Conservation (phyloP, 805 yeast species). For the Osmozyma mogii region DNA sequence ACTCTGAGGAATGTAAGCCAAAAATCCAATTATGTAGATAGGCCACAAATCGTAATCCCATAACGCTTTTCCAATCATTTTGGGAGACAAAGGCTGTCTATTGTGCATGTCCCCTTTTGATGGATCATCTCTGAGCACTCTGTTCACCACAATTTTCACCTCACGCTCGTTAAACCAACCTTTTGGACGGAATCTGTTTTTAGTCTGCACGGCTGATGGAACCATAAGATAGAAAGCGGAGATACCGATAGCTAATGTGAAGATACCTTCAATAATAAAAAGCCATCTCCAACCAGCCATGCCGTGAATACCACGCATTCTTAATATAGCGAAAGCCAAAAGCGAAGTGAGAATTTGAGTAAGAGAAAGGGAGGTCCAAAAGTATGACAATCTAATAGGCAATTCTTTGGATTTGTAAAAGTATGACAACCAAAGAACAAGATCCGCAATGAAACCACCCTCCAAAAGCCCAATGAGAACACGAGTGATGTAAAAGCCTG, state of each 20-base stretch:
- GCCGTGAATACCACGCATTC: conserved; percentile 37
- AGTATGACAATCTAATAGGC: conserved; percentile 48
- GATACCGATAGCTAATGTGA: conserved; percentile 49
- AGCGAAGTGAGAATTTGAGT: conserved; percentile 41
- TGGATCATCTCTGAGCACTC: conserved; percentile 58
- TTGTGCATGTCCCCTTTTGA: conserved; percentile 56
- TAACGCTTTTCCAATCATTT: conserved; percentile 32
- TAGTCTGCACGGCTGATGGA: conserved; percentile 47
- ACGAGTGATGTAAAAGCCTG: conserved; percentile 42
- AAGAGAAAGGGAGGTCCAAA: conserved; percentile 49
- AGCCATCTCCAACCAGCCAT: conserved; percentile 58
- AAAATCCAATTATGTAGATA: conserved; percentile 39
- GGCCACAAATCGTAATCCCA: conserved; percentile 52
- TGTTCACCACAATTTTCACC: conserved; percentile 49
- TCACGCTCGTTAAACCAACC: conserved; percentile 47
- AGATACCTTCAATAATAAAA: conserved; percentile 54
- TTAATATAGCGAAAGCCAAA: conserved; percentile 45
- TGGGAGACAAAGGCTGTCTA: conserved; percentile 41
- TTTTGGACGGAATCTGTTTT: conserved; percentile 39
- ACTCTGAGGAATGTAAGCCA: conserved; percentile 18
- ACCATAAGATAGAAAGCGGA: conserved; percentile 41
- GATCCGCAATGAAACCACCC: conserved; percentile 60
- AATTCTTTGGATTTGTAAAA: conserved; percentile 56
- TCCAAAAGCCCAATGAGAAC: conserved; percentile 51
- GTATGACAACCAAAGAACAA: conserved; percentile 56